These are phyloP conservation scores for Cyclostephanos tholiformis DNA, from an alignment of 108 stramenopile genomes.

Conservation along the genomic window DNA sequence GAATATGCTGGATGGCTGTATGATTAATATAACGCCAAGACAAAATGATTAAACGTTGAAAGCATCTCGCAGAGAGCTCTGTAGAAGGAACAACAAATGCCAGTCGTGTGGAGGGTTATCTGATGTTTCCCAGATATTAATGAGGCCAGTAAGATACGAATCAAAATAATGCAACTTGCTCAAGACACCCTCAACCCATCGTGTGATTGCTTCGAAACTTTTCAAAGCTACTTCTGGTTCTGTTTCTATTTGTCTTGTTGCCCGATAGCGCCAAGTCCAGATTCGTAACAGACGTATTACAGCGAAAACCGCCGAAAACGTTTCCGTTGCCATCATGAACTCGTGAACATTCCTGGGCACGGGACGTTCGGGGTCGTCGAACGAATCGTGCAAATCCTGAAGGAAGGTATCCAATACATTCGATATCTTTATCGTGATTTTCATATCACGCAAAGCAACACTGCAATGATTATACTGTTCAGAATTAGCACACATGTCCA, in stretches of 20 bases:
- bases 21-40: no score
- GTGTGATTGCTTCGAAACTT: constrained; percentile 9
- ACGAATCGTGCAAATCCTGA: constrained; percentile 3
- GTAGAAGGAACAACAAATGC: constrained; percentile 27
- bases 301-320: constrained; percentile 20
- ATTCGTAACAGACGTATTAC: constrained; percentile 13
- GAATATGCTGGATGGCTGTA: no score
- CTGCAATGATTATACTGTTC: not conserved
- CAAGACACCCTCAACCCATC: not conserved
- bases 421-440: constrained; percentile 9
- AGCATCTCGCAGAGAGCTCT: constrained; percentile 16
- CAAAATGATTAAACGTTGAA: not conserved
- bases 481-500: constrained; percentile 1
- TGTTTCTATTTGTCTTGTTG: not conserved
- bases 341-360: constrained; percentile 11
- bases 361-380: constrained; percentile 1
- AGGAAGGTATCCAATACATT: constrained; percentile 14
- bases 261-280: constrained; percentile 5
- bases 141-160: constrained; percentile 5
- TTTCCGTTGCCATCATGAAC: constrained; percentile 30
- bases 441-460: constrained; percentile 1
- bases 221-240: not conserved
- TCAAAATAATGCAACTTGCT: constrained; percentile 14
- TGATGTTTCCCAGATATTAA: constrained; percentile 29
- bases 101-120: constrained; percentile 22